These are phyloP conservation scores for Lathyrus oleraceus DNA, from an alignment of 306 rosid genomes.

Conservation along the genomic window DNA sequence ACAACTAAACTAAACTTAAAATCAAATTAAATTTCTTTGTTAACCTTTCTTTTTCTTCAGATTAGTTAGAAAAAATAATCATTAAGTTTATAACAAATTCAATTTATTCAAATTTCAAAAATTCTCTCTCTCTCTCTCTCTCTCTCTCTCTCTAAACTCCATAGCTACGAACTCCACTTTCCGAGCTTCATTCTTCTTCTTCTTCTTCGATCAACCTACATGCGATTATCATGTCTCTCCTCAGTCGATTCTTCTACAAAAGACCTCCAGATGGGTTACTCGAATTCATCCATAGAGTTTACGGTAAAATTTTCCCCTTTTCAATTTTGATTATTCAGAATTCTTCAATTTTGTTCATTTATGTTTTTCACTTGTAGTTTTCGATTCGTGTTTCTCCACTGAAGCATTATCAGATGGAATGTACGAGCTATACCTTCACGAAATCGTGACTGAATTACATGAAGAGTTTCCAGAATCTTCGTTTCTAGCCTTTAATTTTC, in stretches of 20 bases:
- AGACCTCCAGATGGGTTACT: slow-evolving; percentile 97
- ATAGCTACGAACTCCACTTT: slow-evolving; percentile 31
- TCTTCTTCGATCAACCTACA: slow-evolving; percentile 8
- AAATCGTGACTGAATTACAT: slow-evolving; percentile 72
- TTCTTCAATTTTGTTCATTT: neutral
- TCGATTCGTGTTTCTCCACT: slow-evolving; percentile 94
- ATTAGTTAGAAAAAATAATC: too few species aligned
- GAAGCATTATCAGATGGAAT: slow-evolving; percentile 85
- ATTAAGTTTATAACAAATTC: neutral
- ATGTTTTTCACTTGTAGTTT: slow-evolving; percentile 54
- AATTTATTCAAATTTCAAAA: slow-evolving; percentile 40
- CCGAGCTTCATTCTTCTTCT: slow-evolving; percentile 35
- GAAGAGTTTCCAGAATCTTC: slow-evolving; percentile 95
- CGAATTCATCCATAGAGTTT: slow-evolving; percentile 84
- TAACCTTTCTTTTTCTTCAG: too few species aligned
- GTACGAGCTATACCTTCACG: slow-evolving; percentile 81
- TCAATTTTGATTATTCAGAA: neutral
- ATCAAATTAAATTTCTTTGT: too few species aligned
- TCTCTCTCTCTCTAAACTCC: slow-evolving; percentile 26
- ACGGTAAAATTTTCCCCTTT: slow-evolving; percentile 51
- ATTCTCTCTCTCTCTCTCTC: neutral
- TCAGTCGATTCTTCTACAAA: slow-evolving; percentile 91
- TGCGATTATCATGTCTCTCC: slow-evolving; percentile 68
- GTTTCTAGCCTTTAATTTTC: slow-evolving; percentile 87
- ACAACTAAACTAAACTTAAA: neutral